Percentiles rank a stretch among this genome's conserved stretches.
Conservation (phyloP, 805 yeast genomes). For the Hemisphaericaspora nanyangensis region DNA sequence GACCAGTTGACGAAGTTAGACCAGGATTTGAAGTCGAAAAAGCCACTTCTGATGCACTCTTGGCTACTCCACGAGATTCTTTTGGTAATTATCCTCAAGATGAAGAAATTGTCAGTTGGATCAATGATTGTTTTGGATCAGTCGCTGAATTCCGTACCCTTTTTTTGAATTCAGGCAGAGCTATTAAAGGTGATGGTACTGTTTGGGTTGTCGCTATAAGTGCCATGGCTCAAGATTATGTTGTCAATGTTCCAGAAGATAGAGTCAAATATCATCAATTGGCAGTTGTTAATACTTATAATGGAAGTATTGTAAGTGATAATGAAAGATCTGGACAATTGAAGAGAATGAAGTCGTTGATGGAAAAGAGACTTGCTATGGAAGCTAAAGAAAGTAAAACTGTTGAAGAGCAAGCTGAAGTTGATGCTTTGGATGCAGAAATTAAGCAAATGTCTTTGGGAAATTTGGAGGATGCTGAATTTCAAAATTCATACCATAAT, state of each 20-base stretch:
- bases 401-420: conserved; percentile 6
- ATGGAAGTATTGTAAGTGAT: conserved; percentile 78
- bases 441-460: conserved; percentile 24
- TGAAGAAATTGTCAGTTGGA: conserved; percentile 41
- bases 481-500: conserved; percentile 29
- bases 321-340: conserved; percentile 53
- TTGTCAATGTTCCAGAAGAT: conserved; percentile 1
- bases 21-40: conserved; percentile 11
- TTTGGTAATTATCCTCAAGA: conserved; percentile 33
- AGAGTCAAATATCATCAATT: conserved; percentile 38
- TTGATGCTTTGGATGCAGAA: conserved; percentile 12
- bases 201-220: conserved; percentile 81
- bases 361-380: conserved; percentile 8
- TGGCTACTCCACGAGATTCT: conserved; percentile 42
- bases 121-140: conserved; percentile 68
- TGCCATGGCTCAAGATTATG: conserved; percentile 22
- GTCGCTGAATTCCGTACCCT: conserved; percentile 70
- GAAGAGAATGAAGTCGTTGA: conserved; percentile 31
- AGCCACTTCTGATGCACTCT: conserved; percentile 28
- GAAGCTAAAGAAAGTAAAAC: conserved; percentile 1
- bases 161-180: conserved; percentile 61
- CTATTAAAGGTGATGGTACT: conserved; percentile 84
- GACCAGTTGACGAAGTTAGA: conserved; percentile 15
- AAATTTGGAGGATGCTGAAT: conserved; percentile 40
- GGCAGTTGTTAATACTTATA: conserved; percentile 77